Evolutionary conservation across 148 eudicot species (phyloP).

Genomic region (Polygonum maritimum): DNA sequence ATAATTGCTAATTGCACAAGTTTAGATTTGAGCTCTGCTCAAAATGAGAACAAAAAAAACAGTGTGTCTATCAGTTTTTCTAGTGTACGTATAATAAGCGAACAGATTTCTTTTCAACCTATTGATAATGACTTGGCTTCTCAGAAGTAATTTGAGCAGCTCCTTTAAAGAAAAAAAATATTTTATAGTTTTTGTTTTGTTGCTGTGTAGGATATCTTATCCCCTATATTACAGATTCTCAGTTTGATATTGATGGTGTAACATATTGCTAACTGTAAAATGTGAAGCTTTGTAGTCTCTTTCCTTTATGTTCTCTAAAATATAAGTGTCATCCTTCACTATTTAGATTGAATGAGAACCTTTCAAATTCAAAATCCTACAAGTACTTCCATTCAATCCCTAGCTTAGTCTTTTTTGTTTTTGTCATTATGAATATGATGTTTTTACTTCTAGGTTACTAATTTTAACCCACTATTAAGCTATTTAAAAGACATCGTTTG

Average conservation of each 20-base stretch:
- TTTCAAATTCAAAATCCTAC: neutral
- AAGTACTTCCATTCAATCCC: neutral
- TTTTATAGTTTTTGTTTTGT: no score
- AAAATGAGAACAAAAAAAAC: no score
- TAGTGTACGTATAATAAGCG: no score
- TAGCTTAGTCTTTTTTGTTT: neutral
- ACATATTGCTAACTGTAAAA: neutral
- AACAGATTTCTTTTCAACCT: no score
- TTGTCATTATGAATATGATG: neutral
- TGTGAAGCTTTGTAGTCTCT: neutral
- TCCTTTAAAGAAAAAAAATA: no score
- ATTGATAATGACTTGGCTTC: no score
- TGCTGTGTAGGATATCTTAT: neutral
- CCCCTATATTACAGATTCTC: neutral
- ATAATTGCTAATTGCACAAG: no score
- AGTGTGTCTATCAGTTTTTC: no score
- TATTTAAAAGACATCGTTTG: neutral
- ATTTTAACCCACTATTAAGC: neutral
- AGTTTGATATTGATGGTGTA: neutral
- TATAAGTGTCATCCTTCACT: no score
- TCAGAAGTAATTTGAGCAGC: no score
- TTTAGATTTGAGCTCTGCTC: no score
- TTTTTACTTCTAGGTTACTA: neutral
- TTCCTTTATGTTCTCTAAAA: neutral
- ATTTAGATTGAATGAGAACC: no score